These are phyloP conservation scores for Trametopsis cervina DNA, from an alignment of 768 basidiomycete genomes.

Conservation along the genomic window DNA sequence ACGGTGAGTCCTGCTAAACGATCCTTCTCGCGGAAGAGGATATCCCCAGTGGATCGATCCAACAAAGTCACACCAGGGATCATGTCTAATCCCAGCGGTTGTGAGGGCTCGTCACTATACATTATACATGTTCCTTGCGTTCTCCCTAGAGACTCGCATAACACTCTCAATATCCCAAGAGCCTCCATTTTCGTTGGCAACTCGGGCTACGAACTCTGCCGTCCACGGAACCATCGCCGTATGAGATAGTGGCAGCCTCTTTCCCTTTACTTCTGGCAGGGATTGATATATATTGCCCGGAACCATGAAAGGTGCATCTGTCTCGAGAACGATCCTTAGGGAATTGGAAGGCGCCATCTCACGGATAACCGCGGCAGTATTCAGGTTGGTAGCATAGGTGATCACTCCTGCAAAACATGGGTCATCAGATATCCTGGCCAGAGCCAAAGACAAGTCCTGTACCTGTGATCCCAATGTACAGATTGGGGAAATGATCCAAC, in stretches of 20 bases:
- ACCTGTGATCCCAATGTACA: slow-evolving; percentile 82
- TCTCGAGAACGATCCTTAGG: slow-evolving; percentile 56
- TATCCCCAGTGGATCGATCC: too few species aligned
- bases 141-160: slow-evolving; percentile 55
- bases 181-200: slow-evolving; percentile 31
- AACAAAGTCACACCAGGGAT: neutral
- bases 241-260: slow-evolving; percentile 62
- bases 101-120: slow-evolving; percentile 11
- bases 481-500: slow-evolving; percentile 71
- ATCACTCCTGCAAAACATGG: slow-evolving; percentile 51
- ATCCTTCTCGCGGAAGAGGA: too few species aligned
- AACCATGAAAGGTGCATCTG: slow-evolving; percentile 85
- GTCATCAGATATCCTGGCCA: neutral
- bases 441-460: neutral
- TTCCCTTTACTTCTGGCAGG: slow-evolving; percentile 42
- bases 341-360: slow-evolving; percentile 22
- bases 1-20: too few species aligned
- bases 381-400: slow-evolving; percentile 67
- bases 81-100: neutral
- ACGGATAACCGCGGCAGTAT: slow-evolving; percentile 64
- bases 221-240: slow-evolving; percentile 85
- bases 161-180: slow-evolving; percentile 50
- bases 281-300: slow-evolving; percentile 65
- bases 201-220: slow-evolving; percentile 60
- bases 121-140: slow-evolving; percentile 59